Base-by-base conservation (phyloP, 164 flowering plant genomes). In the Stephania japonica region DNA sequence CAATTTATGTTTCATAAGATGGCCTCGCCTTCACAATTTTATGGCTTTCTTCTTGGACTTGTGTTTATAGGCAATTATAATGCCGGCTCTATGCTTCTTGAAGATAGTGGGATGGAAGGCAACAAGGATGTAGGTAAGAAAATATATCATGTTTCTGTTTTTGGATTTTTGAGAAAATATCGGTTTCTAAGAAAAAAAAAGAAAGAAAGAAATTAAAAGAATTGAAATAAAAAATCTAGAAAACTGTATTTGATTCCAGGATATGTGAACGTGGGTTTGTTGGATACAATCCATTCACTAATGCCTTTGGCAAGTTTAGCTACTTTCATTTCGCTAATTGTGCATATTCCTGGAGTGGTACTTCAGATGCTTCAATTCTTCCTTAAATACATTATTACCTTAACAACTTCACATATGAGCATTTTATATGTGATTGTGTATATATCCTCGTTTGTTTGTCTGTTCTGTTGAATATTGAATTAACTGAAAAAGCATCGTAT, bases 51-150 rank as follows among this genome's bases (percentile, higher is more conserved):
- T 42, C 12, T 75, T 25, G 16, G 6, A 42, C 7, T 75, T 32
- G 14, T 42, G 59, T 25, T 73, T 81, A 6, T 85, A 92, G 98
- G 87, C 94, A 0, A 76, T 94, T 8, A 82, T 94, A 77, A 71
- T 91, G 75, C 98, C 97, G 47, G 76, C 97, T 21, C 70, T 91
- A 12, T 92, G 95, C 70, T 94, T 84, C 82, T 75, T 92, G 32
- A 88, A 76, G 78, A 86, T 92, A 42, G 75, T 72, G 75, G 83
- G 85, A 74, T 83, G 74, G 72, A 85, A 87, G 73, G 95, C 94
- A 13, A 82, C 92, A 63, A 78, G 13, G 14, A 70, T 69, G 56
- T 88, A 91, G 94, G 98, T 93, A 76, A 49, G 64, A 14, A 12
- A 47, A 47, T 16, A 16, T 47, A 47, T 47, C 4, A 47, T 47